phyloP scores from a whole-genome alignment of 768 basidiomycete genomes.

The Steccherinum ochraceum region DNA sequence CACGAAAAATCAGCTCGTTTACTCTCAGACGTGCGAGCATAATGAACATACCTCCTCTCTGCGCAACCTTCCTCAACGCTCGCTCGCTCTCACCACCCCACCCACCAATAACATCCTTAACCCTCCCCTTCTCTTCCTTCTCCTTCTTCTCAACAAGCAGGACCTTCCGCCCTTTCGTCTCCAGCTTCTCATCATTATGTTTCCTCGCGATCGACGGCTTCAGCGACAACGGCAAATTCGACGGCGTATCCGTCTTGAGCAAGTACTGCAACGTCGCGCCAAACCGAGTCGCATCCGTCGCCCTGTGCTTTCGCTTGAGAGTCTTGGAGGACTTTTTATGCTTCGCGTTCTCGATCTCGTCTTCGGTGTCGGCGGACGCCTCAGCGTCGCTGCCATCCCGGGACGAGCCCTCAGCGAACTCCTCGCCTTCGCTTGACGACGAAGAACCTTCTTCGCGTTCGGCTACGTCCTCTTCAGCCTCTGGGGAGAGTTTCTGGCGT shows the following conservation, averaged over 20 bases:
- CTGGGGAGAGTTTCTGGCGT: slow-evolving; percentile 38
- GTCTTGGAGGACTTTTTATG: slow-evolving; percentile 71
- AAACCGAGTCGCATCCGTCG: slow-evolving; percentile 68
- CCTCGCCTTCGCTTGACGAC: slow-evolving; percentile 15
- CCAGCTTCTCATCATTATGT: slow-evolving; percentile 71
- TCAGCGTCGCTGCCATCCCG: slow-evolving; percentile 19
- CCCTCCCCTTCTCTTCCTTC: slow-evolving; percentile 61
- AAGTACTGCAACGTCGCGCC: slow-evolving; percentile 69
- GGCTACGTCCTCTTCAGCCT: slow-evolving; percentile 17
- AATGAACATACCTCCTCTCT: slow-evolving; percentile 61
- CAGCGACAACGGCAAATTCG: slow-evolving; percentile 66
- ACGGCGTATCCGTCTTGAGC: slow-evolving; percentile 65
- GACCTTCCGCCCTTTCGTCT: slow-evolving; percentile 63
- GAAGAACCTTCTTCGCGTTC: slow-evolving; percentile 15
- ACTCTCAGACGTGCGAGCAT: neutral
- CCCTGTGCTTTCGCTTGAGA: slow-evolving; percentile 75
- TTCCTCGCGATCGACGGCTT: slow-evolving; percentile 67
- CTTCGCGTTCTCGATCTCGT: slow-evolving; percentile 54
- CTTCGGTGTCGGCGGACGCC: slow-evolving; percentile 45
- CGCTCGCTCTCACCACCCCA: slow-evolving; percentile 85
- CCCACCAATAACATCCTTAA: slow-evolving; percentile 72
- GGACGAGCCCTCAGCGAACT: slow-evolving; percentile 14
- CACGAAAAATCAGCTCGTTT: neutral
- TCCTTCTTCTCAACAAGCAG: slow-evolving; percentile 69
- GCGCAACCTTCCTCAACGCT: slow-evolving; percentile 77